Evolutionary conservation across 2,329 filamentous ascomycete species (phyloP), one percentile per base, ranked within the genome.

Genomic region (Clarireedia monteithiana): DNA sequence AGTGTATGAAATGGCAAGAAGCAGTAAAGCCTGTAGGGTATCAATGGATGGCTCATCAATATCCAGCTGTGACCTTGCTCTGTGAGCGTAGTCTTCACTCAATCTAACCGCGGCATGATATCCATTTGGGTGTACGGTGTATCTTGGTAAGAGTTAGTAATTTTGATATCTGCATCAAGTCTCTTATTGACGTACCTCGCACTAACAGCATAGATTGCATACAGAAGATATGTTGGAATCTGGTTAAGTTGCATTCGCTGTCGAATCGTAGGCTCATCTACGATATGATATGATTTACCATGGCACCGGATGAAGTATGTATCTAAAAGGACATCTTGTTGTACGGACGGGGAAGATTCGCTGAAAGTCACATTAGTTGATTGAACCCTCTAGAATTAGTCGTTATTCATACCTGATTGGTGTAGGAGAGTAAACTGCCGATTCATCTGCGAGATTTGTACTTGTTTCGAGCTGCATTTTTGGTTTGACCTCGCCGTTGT

Each of bases 1-100:
- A 49, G 85, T 89, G 64, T 84, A 91, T 3, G 88, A 85, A 66
- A 86, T 83, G 0, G 86, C 83, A 2, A 95, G 79, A 9, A 95
- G 76, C 47, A 95, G 73, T 15, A 92, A 75, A 2, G 88, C 80
- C 68, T 95, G 89, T 7, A 95, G 71, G 36, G 81, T 81, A 68
- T 95, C 89, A 45, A 94, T 81, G 0, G 85, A 89, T 5, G 89
- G 89, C 62, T 92, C 87, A 65, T 95, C 90, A 7, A 84, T 81
- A 67, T 94, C 88, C 15, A 95, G 78, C 61, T 86, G 83, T 26
- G 75, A 74, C 55, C 89, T 81, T 9, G 90, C 80, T 57, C 83
- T 81, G n/a, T 77, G 71, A 12, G 88, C 85, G 68, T 88, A 89
- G 39, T 91, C 85, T 56, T 91, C 82, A 62, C 88, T 86, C 45